phyloP scores from a whole-genome alignment of 2,329 filamentous ascomycete species.

The Nannizzia gypsea region DNA sequence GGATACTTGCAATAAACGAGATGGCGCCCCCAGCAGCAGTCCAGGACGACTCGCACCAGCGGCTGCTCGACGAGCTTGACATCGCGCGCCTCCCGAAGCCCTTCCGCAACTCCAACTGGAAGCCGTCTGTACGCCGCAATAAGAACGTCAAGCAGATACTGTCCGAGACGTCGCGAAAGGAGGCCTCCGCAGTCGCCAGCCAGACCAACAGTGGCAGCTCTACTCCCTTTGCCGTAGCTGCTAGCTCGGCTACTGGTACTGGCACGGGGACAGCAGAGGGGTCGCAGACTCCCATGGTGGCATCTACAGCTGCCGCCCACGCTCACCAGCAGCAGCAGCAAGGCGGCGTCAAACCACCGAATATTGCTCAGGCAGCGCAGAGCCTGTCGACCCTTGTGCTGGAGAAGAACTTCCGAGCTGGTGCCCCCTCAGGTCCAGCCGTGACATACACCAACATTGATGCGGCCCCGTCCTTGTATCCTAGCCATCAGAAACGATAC shows the following conservation, averaged over 20 bases:
- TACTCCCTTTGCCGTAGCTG: slow-evolving; percentile 45
- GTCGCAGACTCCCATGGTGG: slow-evolving; percentile 25
- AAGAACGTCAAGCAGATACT: slow-evolving; percentile 98
- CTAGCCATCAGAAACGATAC: slow-evolving; percentile 72
- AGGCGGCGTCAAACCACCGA: slow-evolving; percentile 43
- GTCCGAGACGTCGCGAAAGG: slow-evolving; percentile 73
- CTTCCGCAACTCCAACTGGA: slow-evolving; percentile 86
- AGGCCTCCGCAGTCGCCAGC: slow-evolving; percentile 77
- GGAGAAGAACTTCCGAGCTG: slow-evolving; percentile 57
- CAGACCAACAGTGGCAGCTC: slow-evolving; percentile 69
- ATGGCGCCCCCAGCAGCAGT: slow-evolving; percentile 18
- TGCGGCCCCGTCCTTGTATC: slow-evolving; percentile 71
- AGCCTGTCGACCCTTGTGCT: slow-evolving; percentile 78
- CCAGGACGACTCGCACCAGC: slow-evolving; percentile 71
- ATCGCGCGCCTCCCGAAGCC: slow-evolving; percentile 74
- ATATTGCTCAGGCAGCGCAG: slow-evolving; percentile 79
- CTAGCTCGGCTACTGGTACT: slow-evolving; percentile 19
- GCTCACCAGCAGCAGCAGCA: slow-evolving; percentile 36
- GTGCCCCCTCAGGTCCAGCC: slow-evolving; percentile 47
- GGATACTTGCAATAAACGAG: background rate
- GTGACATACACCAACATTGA: slow-evolving; percentile 96
- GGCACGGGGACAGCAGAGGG: slow-evolving; percentile 28
- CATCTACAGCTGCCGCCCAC: slow-evolving; percentile 6
- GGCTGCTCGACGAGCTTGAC: slow-evolving; percentile 82
- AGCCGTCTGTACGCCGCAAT: slow-evolving; percentile 87